A percentile compares a stretch with the other conserved stretches of the same genome.
Evolutionary conservation across 2,329 filamentous ascomycete genomes (phyloP).

Genomic region (Hypoxylon sp.): DNA sequence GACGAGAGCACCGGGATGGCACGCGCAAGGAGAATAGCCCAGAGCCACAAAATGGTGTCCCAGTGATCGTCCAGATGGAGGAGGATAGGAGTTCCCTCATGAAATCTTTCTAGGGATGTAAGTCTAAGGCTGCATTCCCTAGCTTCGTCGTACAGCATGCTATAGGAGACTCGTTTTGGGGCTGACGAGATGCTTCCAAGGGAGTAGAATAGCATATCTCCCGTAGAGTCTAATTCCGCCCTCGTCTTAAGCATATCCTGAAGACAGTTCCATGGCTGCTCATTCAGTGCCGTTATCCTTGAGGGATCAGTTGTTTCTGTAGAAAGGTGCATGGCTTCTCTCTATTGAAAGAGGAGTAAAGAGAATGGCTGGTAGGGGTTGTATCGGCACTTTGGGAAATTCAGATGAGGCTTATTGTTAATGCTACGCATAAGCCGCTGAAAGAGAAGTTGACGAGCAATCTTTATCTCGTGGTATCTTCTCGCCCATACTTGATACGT

Average conservation of each 20-base stretch:
- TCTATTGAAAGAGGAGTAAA: no score
- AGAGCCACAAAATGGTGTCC: slow-evolving; percentile 50
- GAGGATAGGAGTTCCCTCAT: slow-evolving; percentile 16
- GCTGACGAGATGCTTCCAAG: not conserved
- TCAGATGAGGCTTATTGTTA: no score
- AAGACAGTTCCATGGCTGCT: not conserved
- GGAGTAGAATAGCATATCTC: slow-evolving; percentile 1
- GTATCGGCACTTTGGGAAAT: no score
- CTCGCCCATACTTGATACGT: no score
- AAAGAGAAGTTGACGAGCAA: no score
- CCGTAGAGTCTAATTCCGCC: not conserved
- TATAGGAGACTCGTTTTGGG: slow-evolving; percentile 7
- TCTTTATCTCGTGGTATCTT: no score
- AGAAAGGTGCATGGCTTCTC: not conserved
- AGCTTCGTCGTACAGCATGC: not conserved
- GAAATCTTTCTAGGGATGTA: not conserved
- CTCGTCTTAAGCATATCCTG: not conserved
- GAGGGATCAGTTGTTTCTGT: no score
- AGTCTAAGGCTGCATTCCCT: not conserved
- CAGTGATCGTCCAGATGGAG: slow-evolving; percentile 48
- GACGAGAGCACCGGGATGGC: slow-evolving; percentile 42
- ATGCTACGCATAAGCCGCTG: no score
- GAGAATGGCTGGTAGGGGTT: no score
- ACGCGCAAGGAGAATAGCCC: slow-evolving; percentile 46
- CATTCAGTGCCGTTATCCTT: not conserved